Evolutionary conservation across 1,139 yeast species (phyloP), one percentile per base, ranked within the genome.

Genomic region (Meyerozyma elateridarum): DNA sequence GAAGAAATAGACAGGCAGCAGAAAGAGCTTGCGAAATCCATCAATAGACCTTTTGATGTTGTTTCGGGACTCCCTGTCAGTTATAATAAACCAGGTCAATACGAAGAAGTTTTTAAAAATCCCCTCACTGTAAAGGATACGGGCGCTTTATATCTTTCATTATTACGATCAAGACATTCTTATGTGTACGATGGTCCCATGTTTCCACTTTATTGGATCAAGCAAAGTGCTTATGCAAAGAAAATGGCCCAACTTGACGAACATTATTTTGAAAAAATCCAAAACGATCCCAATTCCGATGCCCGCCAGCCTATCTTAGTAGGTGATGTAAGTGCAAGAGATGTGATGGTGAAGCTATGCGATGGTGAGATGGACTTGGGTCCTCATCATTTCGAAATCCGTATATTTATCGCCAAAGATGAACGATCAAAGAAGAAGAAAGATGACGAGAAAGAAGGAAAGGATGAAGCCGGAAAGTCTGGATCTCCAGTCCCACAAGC

Each of bases 291-390:
- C 20, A 52, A 40, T 29, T 44, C 43, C 29, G 39, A 42, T 15
- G 59, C 58, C 22, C 40, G 71, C 24, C 53, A 55, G 9, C 69
- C 81, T 22, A 64, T 73, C 24, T 55, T 70, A 30, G 64, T 69
- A 5, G 48, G 59, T 22, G 70, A 70, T 9, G 67, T 66, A 7
- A 76, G 76, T 52, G 82, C 82, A 21, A 66, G 94, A 44, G 97
- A 91, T 44, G 80, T 80, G 33, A 88, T 89, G 96, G 84, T 87
- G 36, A 87, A 87, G 51, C 61, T 91, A 37, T 77, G 93, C 46
- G 96, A 89, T 45, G 78, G 89, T 36, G 60, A 66, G 1, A 57
- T 88, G 61, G 65, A 69, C 5, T 66, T 84, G 22, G 97, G 96
- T 0, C 96, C 96, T 0, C 98, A 91, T 56, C 59, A 64, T 1